A percentile compares a stretch with the other conserved stretches of the same genome.
Evolutionary conservation across 2,329 filamentous ascomycete species (phyloP).

Genomic region (Xylariales sp.): DNA sequence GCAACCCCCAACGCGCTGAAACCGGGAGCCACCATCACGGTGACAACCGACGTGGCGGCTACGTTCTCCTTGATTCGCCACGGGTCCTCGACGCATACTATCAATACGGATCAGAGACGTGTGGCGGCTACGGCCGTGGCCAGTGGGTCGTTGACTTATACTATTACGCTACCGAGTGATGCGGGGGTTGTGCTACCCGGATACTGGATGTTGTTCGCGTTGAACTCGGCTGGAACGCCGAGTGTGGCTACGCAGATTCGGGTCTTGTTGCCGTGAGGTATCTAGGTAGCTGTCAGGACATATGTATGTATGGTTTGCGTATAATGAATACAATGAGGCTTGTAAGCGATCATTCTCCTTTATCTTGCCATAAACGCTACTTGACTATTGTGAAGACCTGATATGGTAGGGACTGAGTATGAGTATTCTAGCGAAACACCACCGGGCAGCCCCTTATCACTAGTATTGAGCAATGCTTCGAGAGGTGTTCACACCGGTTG

Average conservation of each 20-base stretch:
- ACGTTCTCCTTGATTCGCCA: slow-evolving; percentile 39
- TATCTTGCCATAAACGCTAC: too few relatives aligned
- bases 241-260: slow-evolving; percentile 36
- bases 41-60: slow-evolving; percentile 23
- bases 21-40: slow-evolving; percentile 29
- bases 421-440: too few relatives aligned
- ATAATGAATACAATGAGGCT: too few relatives aligned
- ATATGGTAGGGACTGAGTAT: too few relatives aligned
- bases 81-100: slow-evolving; percentile 41
- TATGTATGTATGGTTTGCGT: too few relatives aligned
- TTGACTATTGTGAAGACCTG: too few relatives aligned
- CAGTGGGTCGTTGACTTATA: slow-evolving; percentile 25
- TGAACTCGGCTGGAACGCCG: slow-evolving; percentile 36
- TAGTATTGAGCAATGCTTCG: too few relatives aligned
- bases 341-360: too few relatives aligned
- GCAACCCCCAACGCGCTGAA: slow-evolving; percentile 24
- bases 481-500: too few relatives aligned
- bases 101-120: slow-evolving; percentile 49
- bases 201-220: slow-evolving; percentile 44
- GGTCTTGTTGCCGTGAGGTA: slow-evolving; percentile 16
- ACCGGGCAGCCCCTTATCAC: too few relatives aligned
- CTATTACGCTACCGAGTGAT: slow-evolving; percentile 34
- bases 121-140: slow-evolving; percentile 30
- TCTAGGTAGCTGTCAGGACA: too few relatives aligned
- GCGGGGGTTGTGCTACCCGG: slow-evolving; percentile 41